These are phyloP conservation scores for Laburnicola sp. DNA, from an alignment of 2,329 filamentous ascomycete genomes.

Conservation along the genomic window DNA sequence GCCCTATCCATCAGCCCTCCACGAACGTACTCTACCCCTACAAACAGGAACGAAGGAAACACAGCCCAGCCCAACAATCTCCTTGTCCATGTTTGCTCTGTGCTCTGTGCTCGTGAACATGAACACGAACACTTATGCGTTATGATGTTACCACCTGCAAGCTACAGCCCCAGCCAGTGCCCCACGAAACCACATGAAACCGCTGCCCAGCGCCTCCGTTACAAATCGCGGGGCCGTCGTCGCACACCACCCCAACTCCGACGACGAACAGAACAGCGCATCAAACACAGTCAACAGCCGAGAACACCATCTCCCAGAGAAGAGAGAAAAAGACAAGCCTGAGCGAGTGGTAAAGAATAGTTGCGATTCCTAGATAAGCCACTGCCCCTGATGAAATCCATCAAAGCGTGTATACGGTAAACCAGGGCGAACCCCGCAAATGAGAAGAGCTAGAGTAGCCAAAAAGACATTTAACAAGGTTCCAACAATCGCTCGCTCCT, in stretches of 20 bases:
- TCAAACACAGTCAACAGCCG: background rate
- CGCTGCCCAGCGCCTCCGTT: background rate
- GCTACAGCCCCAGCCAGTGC: background rate
- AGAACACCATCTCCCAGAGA: too few species aligned
- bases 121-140: too few species aligned
- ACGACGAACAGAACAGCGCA: background rate
- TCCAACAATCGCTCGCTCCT: conserved; percentile 26
- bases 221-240: background rate
- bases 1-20: too few species aligned
- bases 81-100: too few species aligned
- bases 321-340: too few species aligned
- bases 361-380: conserved; percentile 20
- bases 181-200: conserved; percentile 5
- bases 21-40: too few species aligned
- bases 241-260: background rate
- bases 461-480: conserved; percentile 37
- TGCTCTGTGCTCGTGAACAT: background rate
- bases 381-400: conserved; percentile 36
- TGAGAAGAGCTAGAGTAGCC: too few species aligned
- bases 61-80: too few species aligned
- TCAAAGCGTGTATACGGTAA: conserved; percentile 38
- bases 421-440: conserved; percentile 16
- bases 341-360: background rate
- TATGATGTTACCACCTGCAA: background rate
- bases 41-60: too few species aligned